These are phyloP conservation scores for Moesziomyces aphidis DNA, from an alignment of 1,284 basidiomycete species.

Conservation along the genomic window DNA sequence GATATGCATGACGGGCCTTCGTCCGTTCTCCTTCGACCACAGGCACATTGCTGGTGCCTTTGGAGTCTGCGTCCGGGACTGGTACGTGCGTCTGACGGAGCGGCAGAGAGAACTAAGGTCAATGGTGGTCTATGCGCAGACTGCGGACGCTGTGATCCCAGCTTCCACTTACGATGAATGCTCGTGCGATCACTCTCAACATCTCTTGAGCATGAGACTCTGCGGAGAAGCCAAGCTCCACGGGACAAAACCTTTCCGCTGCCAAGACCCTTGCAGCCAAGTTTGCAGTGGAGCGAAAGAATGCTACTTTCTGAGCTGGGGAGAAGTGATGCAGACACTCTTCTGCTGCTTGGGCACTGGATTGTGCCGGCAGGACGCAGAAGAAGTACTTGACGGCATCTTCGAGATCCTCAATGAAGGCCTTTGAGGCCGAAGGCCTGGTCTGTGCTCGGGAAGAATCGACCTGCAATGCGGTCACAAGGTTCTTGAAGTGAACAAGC, in stretches of 20 bases:
- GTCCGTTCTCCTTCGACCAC: too few species aligned
- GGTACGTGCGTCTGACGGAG: neutral
- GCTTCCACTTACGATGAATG: slow-evolving; percentile 11
- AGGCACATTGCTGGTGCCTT: neutral
- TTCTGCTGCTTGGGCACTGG: too few species aligned
- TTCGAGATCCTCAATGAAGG: slow-evolving; percentile 21
- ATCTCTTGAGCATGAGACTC: slow-evolving; percentile 4
- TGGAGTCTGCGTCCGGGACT: neutral
- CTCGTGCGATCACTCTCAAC: neutral
- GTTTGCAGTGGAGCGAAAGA: slow-evolving; percentile 27
- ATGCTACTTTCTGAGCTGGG: slow-evolving; percentile 2
- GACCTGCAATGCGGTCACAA: neutral
- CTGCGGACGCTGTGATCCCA: too few species aligned
- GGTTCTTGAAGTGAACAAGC: slow-evolving; percentile 1
- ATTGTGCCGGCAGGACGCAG: slow-evolving; percentile 7
- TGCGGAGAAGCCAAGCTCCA: slow-evolving; percentile 6
- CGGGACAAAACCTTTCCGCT: slow-evolving; percentile 7
- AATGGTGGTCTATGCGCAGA: too few species aligned
- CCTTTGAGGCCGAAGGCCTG: slow-evolving; percentile 1
- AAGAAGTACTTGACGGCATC: slow-evolving; percentile 12
- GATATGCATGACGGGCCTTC: slow-evolving; percentile 1
- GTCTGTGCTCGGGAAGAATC: neutral
- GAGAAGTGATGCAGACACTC: slow-evolving; percentile 14
- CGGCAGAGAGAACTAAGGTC: neutral
- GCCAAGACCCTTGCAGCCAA: slow-evolving; percentile 13